Conservation (phyloP, 495 filamentous ascomycete species). For the Neurospora sp. region DNA sequence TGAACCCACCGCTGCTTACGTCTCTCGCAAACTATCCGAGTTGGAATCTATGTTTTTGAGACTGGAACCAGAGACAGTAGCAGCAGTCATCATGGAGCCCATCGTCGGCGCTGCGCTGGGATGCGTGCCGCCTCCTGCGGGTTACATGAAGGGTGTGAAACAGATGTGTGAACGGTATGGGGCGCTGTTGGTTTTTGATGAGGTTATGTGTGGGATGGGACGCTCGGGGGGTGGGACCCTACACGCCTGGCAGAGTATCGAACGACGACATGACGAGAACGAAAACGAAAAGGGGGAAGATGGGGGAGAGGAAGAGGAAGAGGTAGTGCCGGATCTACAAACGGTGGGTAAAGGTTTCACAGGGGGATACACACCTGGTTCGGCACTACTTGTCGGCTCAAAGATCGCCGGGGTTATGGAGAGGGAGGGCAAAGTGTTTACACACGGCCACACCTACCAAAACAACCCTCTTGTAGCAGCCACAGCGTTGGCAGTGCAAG, state of each 20-base stretch:
- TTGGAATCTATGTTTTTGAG: slow-evolving; percentile 56
- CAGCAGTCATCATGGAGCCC: slow-evolving; percentile 62
- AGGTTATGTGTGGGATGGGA: slow-evolving; percentile 70
- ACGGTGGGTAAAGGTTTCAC: slow-evolving; percentile 56
- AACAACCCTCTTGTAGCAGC: slow-evolving; percentile 49
- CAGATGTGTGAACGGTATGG: slow-evolving; percentile 54
- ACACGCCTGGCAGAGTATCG: slow-evolving; percentile 46
- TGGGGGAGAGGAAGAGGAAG: slow-evolving; percentile 13
- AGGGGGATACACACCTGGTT: slow-evolving; percentile 34
- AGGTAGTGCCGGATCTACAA: slow-evolving; percentile 52
- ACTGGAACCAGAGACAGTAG: slow-evolving; percentile 53
- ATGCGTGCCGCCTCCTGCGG: slow-evolving; percentile 49
- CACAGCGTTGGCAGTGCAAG: slow-evolving; percentile 45
- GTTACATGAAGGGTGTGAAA: slow-evolving; percentile 56
- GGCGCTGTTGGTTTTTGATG: slow-evolving; percentile 61
- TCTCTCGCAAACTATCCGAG: slow-evolving; percentile 37
- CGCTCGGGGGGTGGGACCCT: slow-evolving; percentile 40
- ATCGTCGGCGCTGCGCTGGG: slow-evolving; percentile 49
- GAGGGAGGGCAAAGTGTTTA: slow-evolving; percentile 44
- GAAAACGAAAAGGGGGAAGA: slow-evolving; percentile 21
- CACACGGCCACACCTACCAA: slow-evolving; percentile 51
- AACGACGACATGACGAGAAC: slow-evolving; percentile 26
- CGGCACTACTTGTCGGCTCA: slow-evolving; percentile 12
- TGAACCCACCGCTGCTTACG: slow-evolving; percentile 1
- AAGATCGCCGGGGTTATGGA: slow-evolving; percentile 36